Evolutionary conservation across 2,329 filamentous ascomycete genomes (phyloP).

Genomic region (Aspergillus pseudoglaucus): DNA sequence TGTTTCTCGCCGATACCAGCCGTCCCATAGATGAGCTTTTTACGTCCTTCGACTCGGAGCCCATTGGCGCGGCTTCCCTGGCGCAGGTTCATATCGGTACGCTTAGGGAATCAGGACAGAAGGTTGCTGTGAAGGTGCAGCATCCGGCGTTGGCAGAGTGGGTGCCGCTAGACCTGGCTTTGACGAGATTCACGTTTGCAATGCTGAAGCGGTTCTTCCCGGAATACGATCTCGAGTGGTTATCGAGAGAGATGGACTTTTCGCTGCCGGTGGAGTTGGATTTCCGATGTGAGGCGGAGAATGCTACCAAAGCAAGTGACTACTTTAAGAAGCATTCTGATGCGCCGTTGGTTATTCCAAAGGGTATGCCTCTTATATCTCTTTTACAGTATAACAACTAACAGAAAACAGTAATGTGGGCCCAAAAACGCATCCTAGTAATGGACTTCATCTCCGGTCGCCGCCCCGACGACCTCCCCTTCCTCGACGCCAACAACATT

Average conservation of each 20-base stretch:
- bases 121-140: conserved; percentile 94
- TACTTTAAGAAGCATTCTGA: conserved; percentile 71
- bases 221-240: conserved; percentile 94
- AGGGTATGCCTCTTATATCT: conserved; percentile 34
- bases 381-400: background rate
- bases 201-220: conserved; percentile 91
- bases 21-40: conserved; percentile 74
- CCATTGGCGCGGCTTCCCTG: conserved; percentile 87
- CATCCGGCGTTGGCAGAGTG: conserved; percentile 85
- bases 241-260: conserved; percentile 85
- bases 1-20: conserved; percentile 82
- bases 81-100: conserved; percentile 90
- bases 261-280: conserved; percentile 89
- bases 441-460: conserved; percentile 89
- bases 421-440: conserved; percentile 79
- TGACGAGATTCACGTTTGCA: conserved; percentile 84
- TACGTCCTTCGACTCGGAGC: conserved; percentile 69
- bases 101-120: conserved; percentile 71
- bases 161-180: conserved; percentile 76
- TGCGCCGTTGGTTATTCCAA: conserved; percentile 79
- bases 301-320: conserved; percentile 69
- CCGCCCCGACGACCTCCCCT: conserved; percentile 81
- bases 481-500: conserved; percentile 77
- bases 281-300: conserved; percentile 77
- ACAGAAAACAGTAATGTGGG: conserved; percentile 65